These are phyloP conservation scores for Debaryomyces udenii DNA, from an alignment of 1,139 yeast species.

Conservation along the genomic window DNA sequence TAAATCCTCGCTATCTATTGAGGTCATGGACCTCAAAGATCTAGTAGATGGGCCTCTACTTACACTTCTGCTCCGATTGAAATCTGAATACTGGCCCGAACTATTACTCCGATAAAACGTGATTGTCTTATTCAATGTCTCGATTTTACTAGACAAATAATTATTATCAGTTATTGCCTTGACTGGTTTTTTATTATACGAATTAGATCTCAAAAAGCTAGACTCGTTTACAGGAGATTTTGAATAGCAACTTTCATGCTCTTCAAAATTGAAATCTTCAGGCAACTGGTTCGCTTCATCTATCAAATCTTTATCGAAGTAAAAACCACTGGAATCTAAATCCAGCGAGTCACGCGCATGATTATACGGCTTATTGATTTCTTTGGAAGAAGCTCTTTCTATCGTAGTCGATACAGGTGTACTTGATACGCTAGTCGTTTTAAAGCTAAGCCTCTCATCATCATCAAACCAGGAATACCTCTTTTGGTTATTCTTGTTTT, in stretches of 20 bases:
- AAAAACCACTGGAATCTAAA: constrained; percentile 16
- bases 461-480: constrained; percentile 44
- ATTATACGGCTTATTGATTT: neutral
- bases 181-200: constrained; percentile 42
- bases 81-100: constrained; percentile 14
- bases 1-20: constrained; percentile 25
- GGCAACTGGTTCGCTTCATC: constrained; percentile 63
- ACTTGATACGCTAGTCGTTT: constrained; percentile 15
- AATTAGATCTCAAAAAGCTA: constrained; percentile 33
- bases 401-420: neutral
- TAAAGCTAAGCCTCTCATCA: constrained; percentile 30
- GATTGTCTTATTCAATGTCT: constrained; percentile 55
- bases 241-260: constrained; percentile 18
- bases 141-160: constrained; percentile 46
- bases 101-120: constrained; percentile 47
- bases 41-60: constrained; percentile 34
- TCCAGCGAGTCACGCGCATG: constrained; percentile 4
- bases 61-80: constrained; percentile 22
- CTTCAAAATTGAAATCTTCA: constrained; percentile 60
- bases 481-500: constrained; percentile 7
- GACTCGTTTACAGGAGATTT: constrained; percentile 1
- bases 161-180: constrained; percentile 29
- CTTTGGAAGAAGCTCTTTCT: neutral
- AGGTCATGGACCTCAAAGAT: constrained; percentile 30
- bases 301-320: constrained; percentile 40